Base-by-base conservation (phyloP, 768 basidiomycete species). In the Tulasnella sp. region DNA sequence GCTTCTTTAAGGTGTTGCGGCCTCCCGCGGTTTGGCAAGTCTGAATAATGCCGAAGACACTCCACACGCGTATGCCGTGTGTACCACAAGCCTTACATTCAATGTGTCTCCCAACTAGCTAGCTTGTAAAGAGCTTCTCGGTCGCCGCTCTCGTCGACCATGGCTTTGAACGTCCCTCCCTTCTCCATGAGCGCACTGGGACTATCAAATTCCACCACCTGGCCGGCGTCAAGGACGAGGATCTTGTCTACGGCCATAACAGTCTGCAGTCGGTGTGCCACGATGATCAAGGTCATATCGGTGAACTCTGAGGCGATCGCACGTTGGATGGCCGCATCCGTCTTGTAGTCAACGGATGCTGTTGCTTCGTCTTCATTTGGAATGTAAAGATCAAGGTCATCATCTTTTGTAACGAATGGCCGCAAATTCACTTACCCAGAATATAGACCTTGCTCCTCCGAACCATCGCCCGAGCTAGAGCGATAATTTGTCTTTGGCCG, bases 201-300 rank as follows among this genome's bases (percentile, higher is more conserved):
- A 7, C 74, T 64, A 61, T 80, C 82, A 60, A 76, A 83, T 63
- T 84, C 82, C 38, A 77, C 72, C 69, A 81, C 55, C 49, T 70
- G 71, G 19, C 81, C 80, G 25, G 73, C 75, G 53, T 79, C 79
- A 17, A 82, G 69, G 8, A 63, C 73, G 4, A 82, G 73, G 46
- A 83, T 78, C 63, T 78, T 78, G 66, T 83, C 81, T 2, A 79
- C 78, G 53, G 81, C 80, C 72, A 80, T 80, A 60, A 83, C 77
- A 5, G 77, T 82, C 58, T 75, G 73, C 8, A 80, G 65, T 15
- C 81, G 74, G 66, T 82, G 80, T 1, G 82, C 82, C 34, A 84
- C 74, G 17, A 79, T 82, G 27, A 83, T 69, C n/a, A 83, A 68
- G 0, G 81, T 83, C 0, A 74, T 73, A 49, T 71, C 74, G 19